phyloP scores from a whole-genome alignment of 148 eudicot species.

The Fallopia convolvulus region DNA sequence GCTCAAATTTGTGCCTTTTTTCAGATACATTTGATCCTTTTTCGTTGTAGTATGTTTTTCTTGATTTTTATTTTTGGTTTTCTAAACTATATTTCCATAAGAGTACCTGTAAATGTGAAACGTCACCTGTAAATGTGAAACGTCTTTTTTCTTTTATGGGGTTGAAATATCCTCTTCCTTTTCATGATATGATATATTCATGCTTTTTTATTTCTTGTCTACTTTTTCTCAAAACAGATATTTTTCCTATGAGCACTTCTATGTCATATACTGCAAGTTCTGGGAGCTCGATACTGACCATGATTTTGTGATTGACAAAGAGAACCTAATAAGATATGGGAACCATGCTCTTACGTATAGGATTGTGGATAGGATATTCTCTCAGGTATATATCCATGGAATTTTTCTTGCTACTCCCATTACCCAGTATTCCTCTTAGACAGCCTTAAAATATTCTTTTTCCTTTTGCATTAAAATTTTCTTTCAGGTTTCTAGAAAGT shows the following conservation, averaged over 20 bases:
- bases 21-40: background rate
- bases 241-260: conserved; percentile 95
- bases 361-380: conserved; percentile 89
- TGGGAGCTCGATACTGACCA: conserved; percentile 98
- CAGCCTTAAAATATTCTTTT: background rate
- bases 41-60: background rate
- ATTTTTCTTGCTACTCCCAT: background rate
- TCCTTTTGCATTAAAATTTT: background rate
- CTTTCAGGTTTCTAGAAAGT: conserved; percentile 70
- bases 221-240: conserved; percentile 34
- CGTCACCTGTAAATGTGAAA: background rate
- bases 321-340: conserved; percentile 92
- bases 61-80: background rate
- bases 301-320: conserved; percentile 91
- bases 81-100: background rate
- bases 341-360: conserved; percentile 94
- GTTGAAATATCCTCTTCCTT: background rate
- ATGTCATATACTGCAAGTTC: conserved; percentile 94
- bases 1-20: background rate
- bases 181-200: background rate
- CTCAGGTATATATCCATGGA: conserved; percentile 53
- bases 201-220: background rate
- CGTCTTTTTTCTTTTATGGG: background rate
- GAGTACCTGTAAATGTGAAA: background rate
- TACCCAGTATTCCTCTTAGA: background rate